phyloP scores from a whole-genome alignment of 331 rosid species.

The Phaseolus coccineus region DNA sequence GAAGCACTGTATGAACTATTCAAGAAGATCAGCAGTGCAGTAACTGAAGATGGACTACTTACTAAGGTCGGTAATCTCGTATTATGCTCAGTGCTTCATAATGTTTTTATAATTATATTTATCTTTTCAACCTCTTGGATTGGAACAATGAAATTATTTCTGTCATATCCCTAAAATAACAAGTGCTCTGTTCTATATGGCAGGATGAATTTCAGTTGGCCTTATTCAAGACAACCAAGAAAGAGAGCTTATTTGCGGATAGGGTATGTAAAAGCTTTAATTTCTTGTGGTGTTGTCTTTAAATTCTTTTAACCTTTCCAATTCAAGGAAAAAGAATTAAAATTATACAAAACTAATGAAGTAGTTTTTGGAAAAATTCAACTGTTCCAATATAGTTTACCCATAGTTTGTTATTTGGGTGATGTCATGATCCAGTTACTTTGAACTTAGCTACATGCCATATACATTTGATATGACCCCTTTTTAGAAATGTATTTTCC shows the following conservation, averaged over 20 bases:
- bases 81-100: not conserved
- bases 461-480: slow-evolving; percentile 4
- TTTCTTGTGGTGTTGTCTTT: slow-evolving; percentile 27
- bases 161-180: not conserved
- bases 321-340: not conserved
- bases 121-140: not conserved
- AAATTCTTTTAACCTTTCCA: slow-evolving; percentile 2
- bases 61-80: slow-evolving; percentile 50
- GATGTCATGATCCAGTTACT: not conserved
- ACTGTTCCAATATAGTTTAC: not conserved
- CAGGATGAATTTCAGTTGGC: slow-evolving; percentile 68
- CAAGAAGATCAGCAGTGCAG: slow-evolving; percentile 59
- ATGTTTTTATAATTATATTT: not conserved
- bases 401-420: not conserved
- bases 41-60: slow-evolving; percentile 60
- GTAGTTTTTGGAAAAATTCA: not conserved
- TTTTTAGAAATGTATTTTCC: not conserved
- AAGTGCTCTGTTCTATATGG: slow-evolving; percentile 8
- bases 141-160: not conserved
- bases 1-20: slow-evolving; percentile 66
- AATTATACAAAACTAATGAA: not conserved
- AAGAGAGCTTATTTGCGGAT: slow-evolving; percentile 63
- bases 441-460: not conserved
- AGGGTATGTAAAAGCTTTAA: slow-evolving; percentile 50
- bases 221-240: slow-evolving; percentile 57